A percentile compares a stretch with the other conserved stretches of the same genome.
These are phyloP conservation scores for Podosphaera aphanis DNA, from an alignment of 2,329 filamentous ascomycete species.

Conservation along the genomic window DNA sequence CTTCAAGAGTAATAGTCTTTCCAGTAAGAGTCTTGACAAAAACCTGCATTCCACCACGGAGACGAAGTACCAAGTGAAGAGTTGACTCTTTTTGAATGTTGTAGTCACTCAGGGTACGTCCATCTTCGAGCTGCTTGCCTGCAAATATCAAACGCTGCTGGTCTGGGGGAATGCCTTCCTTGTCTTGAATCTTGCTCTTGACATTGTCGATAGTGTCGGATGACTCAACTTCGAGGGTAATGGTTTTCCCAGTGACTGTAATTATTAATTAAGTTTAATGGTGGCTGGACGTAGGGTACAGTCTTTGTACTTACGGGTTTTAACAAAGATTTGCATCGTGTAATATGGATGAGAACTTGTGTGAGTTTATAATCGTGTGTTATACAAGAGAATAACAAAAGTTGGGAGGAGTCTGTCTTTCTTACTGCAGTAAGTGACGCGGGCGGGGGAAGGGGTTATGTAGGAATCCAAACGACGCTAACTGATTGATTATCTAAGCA, in stretches of 20 bases:
- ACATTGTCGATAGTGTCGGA: slow-evolving; percentile 99
- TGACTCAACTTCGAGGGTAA: too few species aligned
- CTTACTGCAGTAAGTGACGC: slow-evolving; percentile 7
- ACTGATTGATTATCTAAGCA: too few species aligned
- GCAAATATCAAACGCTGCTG: slow-evolving; percentile 98
- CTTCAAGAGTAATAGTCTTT: too few species aligned
- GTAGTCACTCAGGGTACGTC: slow-evolving; percentile 89
- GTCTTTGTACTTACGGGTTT: slow-evolving; percentile 99
- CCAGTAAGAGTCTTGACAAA: too few species aligned
- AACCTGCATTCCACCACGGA: too few species aligned
- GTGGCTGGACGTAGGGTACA: too few species aligned
- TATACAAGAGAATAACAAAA: slow-evolving; percentile 97
- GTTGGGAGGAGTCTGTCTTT: too few species aligned
- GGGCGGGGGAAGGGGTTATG: background rate
- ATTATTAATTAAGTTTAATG: slow-evolving; percentile 98
- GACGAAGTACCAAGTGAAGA: slow-evolving; percentile 64
- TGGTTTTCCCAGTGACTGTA: slow-evolving; percentile 94
- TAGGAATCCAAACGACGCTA: too few species aligned
- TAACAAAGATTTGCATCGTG: slow-evolving; percentile 88
- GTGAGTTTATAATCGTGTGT: slow-evolving; percentile 40
- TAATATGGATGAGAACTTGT: background rate
- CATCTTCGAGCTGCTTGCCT: slow-evolving; percentile 97
- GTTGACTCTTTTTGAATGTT: slow-evolving; percentile 97
- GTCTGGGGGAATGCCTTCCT: slow-evolving; percentile 95
- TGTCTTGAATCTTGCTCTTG: slow-evolving; percentile 99